Conservation (phyloP, 2,329 filamentous ascomycete genomes). For the Calonectria multiphialidica region DNA sequence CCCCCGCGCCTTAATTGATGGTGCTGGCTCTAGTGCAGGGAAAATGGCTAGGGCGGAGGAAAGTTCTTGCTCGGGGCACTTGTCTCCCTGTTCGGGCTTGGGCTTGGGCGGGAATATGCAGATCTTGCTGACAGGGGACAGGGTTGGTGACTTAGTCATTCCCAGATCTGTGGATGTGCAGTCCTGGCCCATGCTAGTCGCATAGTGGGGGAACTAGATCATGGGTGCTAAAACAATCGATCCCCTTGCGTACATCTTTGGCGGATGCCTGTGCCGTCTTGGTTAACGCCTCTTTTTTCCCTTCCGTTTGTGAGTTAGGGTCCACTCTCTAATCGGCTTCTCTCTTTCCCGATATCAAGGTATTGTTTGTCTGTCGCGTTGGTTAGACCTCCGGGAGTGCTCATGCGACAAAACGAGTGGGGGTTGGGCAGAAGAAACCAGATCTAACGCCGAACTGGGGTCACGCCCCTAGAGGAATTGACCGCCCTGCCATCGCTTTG, state of each 20-base stretch:
- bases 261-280: background rate
- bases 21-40: background rate
- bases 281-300: background rate
- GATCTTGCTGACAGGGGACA: constrained; percentile 35
- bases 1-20: background rate
- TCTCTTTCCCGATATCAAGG: background rate
- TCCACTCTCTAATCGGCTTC: background rate
- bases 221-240: constrained; percentile 1
- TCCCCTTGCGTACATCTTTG: constrained; percentile 4
- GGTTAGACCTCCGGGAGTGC: background rate
- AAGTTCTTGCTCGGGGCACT: constrained; percentile 13
- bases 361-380: background rate
- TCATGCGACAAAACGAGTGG: background rate
- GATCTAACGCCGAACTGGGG: constrained; percentile 43
- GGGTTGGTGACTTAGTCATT: constrained; percentile 20
- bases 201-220: constrained; percentile 24
- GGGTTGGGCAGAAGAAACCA: background rate
- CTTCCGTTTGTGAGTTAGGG: background rate
- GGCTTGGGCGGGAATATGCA: constrained; percentile 37
- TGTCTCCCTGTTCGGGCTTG: constrained; percentile 16
- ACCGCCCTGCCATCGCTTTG: constrained; percentile 25
- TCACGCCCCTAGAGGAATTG: constrained; percentile 36
- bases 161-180: constrained; percentile 34
- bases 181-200: constrained; percentile 32
- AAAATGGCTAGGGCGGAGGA: background rate